phyloP scores from a whole-genome alignment of 495 filamentous ascomycete species.

The Parathielavia appendiculata region DNA sequence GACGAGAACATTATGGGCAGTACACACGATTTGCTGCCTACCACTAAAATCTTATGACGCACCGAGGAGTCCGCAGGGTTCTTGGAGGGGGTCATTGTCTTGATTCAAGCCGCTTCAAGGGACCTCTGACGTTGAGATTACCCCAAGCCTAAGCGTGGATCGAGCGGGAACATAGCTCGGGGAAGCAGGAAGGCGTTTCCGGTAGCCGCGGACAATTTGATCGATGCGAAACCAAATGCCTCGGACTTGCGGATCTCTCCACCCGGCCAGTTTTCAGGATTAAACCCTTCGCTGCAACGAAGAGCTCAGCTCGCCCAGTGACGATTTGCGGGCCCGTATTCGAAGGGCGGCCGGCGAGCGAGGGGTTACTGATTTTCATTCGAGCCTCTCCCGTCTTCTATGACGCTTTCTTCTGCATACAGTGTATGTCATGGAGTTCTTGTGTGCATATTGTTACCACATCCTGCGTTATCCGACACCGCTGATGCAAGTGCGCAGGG shows the following conservation, averaged over 20 bases:
- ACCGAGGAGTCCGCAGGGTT: no score
- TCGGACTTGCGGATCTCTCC: conserved; percentile 1
- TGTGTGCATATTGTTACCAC: conserved; percentile 12
- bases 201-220: conserved; percentile 16
- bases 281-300: conserved; percentile 12
- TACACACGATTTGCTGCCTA: no score
- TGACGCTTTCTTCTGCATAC: conserved; percentile 16
- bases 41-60: neutral
- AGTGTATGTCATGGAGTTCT: conserved; percentile 7
- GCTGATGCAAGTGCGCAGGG: conserved; percentile 19
- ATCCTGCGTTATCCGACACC: conserved; percentile 10
- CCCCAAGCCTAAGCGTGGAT: neutral
- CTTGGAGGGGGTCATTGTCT: neutral
- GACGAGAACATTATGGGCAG: no score
- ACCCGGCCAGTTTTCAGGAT: no score
- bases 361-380: conserved; percentile 4
- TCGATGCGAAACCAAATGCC: conserved; percentile 9
- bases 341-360: neutral
- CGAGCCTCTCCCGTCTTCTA: neutral
- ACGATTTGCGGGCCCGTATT: neutral
- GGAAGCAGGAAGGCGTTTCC: conserved; percentile 18
- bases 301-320: no score
- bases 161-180: conserved; percentile 9
- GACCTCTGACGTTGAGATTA: neutral
- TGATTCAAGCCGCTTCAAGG: neutral